Conservation (phyloP, 306 rosid genomes). For the Oemleria cerasiformis region DNA sequence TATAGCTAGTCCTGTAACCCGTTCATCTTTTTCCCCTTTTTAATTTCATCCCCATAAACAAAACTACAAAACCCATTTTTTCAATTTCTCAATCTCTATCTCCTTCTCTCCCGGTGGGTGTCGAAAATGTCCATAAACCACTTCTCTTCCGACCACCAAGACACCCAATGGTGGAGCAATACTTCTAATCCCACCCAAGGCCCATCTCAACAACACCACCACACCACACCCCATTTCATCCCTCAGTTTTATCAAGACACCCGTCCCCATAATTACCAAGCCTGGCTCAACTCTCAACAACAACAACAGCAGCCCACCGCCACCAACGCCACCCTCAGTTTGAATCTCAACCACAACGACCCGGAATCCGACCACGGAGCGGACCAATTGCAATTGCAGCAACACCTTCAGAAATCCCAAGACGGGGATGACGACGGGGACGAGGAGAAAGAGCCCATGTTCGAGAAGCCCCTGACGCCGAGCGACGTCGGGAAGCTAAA, state of each 20-base stretch:
- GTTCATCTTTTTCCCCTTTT: neutral
- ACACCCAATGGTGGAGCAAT: conserved; percentile 44
- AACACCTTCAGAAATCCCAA: neutral
- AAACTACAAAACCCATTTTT: neutral
- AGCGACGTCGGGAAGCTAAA: conserved; percentile 96
- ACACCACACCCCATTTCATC: conserved; percentile 5
- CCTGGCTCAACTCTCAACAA: conserved; percentile 25
- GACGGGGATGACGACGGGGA: conserved; percentile 4
- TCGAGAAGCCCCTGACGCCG: conserved; percentile 89
- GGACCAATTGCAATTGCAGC: neutral
- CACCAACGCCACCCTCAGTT: conserved; percentile 19
- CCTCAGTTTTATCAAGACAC: conserved; percentile 10
- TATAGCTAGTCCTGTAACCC: neutral
- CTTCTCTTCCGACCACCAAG: conserved; percentile 47
- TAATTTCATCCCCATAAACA: conserved; percentile 2
- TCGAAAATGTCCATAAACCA: conserved; percentile 49
- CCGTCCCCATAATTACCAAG: conserved; percentile 18
- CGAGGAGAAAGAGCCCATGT: conserved; percentile 73
- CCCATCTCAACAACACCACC: neutral
- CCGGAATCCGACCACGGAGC: conserved; percentile 6
- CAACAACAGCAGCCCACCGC: neutral
- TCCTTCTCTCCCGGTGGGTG: neutral
- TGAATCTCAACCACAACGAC: conserved; percentile 44
- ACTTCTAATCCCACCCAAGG: neutral
- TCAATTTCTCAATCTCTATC: conserved; percentile 9